Conservation (phyloP, 1,139 yeast genomes). For the Maudiozyma humilis region DNA sequence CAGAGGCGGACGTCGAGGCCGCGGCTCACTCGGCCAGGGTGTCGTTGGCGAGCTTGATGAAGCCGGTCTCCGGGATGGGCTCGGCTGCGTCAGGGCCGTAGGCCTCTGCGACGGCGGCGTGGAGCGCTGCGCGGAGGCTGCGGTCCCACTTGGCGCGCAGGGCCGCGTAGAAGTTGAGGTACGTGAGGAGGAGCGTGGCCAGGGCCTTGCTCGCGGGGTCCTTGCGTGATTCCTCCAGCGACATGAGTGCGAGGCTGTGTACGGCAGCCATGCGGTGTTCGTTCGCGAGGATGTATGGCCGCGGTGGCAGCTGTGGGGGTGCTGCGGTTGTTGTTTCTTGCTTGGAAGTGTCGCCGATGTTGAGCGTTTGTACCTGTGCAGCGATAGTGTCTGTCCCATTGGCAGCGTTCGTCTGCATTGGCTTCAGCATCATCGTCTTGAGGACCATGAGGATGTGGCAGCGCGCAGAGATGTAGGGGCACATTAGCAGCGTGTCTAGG, state of each 20-base stretch:
- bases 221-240: constrained; percentile 12
- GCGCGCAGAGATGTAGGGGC: constrained; percentile 58
- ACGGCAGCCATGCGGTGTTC: constrained; percentile 28
- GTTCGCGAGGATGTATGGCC: constrained; percentile 22
- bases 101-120: constrained; percentile 11
- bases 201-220: constrained; percentile 5
- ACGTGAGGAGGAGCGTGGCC: constrained; percentile 19
- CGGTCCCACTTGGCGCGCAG: constrained; percentile 25
- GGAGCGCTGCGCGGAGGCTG: constrained; percentile 14
- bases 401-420: not conserved
- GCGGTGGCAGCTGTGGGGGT: constrained; percentile 27
- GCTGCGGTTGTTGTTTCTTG: not conserved
- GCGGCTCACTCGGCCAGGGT: constrained; percentile 5
- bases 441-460: constrained; percentile 56
- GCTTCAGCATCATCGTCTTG: constrained; percentile 48
- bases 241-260: constrained; percentile 23
- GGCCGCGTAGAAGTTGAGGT: constrained; percentile 23
- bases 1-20: no score
- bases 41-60: constrained; percentile 22
- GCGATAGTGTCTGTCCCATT: constrained; percentile 6
- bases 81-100: constrained; percentile 2
- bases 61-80: constrained; percentile 21
- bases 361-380: not conserved
- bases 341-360: not conserved
- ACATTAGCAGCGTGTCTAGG: constrained; percentile 53